A percentile compares a stretch with the other conserved stretches of the same genome.
Evolutionary conservation across 306 rosid species (phyloP).

Genomic region (Acmispon strigosus): DNA sequence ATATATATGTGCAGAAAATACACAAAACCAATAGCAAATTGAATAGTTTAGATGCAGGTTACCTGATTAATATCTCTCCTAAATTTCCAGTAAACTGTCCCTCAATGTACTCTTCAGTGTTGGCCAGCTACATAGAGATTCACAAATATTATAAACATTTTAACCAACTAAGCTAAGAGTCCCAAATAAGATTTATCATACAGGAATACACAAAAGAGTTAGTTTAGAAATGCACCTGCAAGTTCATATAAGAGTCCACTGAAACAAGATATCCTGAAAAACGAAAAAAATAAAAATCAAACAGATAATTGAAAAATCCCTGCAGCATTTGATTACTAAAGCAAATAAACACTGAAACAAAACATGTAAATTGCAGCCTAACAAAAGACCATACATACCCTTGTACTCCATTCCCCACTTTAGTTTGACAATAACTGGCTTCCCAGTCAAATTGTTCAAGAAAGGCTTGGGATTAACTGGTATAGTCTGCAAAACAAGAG

Average conservation of each 20-base stretch:
- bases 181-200: not conserved
- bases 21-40: not conserved
- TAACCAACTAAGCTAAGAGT: not conserved
- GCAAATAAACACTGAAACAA: not conserved
- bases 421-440: conserved; percentile 42
- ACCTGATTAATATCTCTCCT: conserved; percentile 52
- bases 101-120: conserved; percentile 49
- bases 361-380: not conserved
- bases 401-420: conserved; percentile 62
- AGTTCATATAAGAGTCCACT: conserved; percentile 51
- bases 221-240: conserved; percentile 30
- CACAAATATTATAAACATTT: not conserved
- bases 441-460: conserved; percentile 59
- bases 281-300: not conserved
- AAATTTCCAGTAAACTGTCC: conserved; percentile 47
- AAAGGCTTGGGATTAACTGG: conserved; percentile 55
- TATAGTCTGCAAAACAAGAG: conserved; percentile 31
- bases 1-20: not conserved
- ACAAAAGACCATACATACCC: conserved; percentile 24
- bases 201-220: not conserved
- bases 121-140: conserved; percentile 34
- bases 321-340: not conserved
- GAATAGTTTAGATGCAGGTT: not conserved
- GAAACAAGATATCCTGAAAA: conserved; percentile 43
- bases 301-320: not conserved